Evolutionary conservation across 306 rosid genomes (phyloP), one percentile per base, ranked within the genome.

Genomic region (Citrullus amarus): DNA sequence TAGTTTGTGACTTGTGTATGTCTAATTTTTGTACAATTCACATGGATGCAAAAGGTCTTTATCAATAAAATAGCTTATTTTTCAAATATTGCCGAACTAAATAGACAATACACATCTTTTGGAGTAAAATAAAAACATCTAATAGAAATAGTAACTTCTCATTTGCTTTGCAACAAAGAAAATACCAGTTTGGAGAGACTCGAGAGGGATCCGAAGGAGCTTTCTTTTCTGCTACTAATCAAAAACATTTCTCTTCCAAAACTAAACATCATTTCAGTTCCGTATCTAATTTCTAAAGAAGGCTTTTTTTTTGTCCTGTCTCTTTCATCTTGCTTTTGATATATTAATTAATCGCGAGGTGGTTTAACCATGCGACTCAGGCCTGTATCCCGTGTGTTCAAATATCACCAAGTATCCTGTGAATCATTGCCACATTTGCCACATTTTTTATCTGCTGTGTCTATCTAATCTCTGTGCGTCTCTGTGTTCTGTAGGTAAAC

Each of bases 401-500:
- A 62, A 32, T 34, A 12, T 62, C 67, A 61, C 17, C 18, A 11
- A 25, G 41, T 61, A 61, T 4, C 38, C 38, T 13, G n/a, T 5
- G 18, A 5, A 32, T 62, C 69, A 11, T 30, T 12, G 43, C 69
- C 69, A 1, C 43, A 1, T 12, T 61, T 61, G 20, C 69, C 69
- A 1, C 43, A 2, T 12, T 61, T 61, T 43, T 15, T 62, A 30
- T 62, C 69, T 62, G 20, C 43, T 62, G 16, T 62, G 43, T 15
- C 41, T 62, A 62, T 13, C 22, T 66, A 38, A 38, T 66, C 51
- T 38, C 6, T 63, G 28, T 36, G 25, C 1, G 34, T 16, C 7
- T 44, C 9, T 72, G 13, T 25, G 41, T 50, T 61, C 50, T 80
- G 22, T 81, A 96, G 97, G 97, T 96, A 76, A 93, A 86, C 82